A percentile compares a stretch with the other conserved stretches of the same genome.
Conservation (phyloP, 495 filamentous ascomycete species). For the Lepidopterella palustris region DNA sequence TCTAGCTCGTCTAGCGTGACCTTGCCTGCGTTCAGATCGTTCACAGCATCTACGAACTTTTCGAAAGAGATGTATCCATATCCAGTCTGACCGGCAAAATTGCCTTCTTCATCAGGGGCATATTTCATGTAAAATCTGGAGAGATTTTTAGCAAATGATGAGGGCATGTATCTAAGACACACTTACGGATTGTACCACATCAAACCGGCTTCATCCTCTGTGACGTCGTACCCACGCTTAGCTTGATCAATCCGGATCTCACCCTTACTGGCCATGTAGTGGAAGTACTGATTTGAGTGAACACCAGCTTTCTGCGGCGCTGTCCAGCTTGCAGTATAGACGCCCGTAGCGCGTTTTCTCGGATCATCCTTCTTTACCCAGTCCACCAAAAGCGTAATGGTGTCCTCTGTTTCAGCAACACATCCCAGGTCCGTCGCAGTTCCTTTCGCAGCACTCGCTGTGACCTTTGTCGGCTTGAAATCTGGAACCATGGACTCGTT, state of each 20-base stretch:
- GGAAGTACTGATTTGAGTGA: slow-evolving; percentile 93
- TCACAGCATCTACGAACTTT: slow-evolving; percentile 89
- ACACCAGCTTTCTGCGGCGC: slow-evolving; percentile 87
- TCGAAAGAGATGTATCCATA: slow-evolving; percentile 94
- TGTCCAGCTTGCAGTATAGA: slow-evolving; percentile 93
- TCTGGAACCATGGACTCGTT: slow-evolving; percentile 83
- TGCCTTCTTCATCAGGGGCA: slow-evolving; percentile 89
- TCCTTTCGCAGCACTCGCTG: slow-evolving; percentile 66
- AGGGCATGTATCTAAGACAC: neutral
- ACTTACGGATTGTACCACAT: slow-evolving; percentile 72
- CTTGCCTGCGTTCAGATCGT: slow-evolving; percentile 63
- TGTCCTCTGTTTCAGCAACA: slow-evolving; percentile 76
- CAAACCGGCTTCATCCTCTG: slow-evolving; percentile 65
- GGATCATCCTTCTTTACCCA: slow-evolving; percentile 70
- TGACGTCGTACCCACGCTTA: slow-evolving; percentile 91
- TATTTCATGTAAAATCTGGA: slow-evolving; percentile 84
- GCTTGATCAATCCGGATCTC: slow-evolving; percentile 90
- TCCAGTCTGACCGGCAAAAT: slow-evolving; percentile 83
- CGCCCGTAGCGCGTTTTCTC: slow-evolving; percentile 69
- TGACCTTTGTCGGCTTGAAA: slow-evolving; percentile 71
- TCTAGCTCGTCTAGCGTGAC: slow-evolving; percentile 71
- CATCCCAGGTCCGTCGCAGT: slow-evolving; percentile 70
- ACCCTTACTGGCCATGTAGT: slow-evolving; percentile 76
- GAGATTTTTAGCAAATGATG: neutral
- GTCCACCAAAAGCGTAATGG: slow-evolving; percentile 81